Evolutionary conservation across 441 rosid genomes (phyloP), one percentile per base, ranked within the genome.

Genomic region (Gossypium schwendimanii): DNA sequence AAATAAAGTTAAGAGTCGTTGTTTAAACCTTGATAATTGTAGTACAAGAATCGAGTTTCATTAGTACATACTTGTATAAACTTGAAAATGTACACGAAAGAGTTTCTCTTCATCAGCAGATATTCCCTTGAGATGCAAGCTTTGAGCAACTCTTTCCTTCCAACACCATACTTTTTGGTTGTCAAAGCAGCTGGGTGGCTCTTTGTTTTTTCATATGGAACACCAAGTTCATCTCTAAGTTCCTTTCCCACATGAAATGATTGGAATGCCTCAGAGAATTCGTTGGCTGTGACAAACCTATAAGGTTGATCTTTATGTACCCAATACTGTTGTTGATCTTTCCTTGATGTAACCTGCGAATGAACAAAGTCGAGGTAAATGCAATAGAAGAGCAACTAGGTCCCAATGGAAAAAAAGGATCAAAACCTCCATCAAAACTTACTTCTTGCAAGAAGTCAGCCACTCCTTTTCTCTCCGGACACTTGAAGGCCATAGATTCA

Each of bases 271-370:
- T 85, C 91, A 0, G 89, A 74, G 55, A 94, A 94, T 73, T 92
- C 96, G n/a, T 77, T 77, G 63, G 73, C 89, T 6, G 83, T 83
- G 36, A 94, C 78, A 74, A 84, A 94, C 69, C 82, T 78, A 63
- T 94, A 92, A 31, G 92, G 90, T 36, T 82, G 80, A 57, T 88
- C 88, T 75, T 67, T 79, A 52, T 39, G 44, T 11, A 75, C 73
- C 99, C 98, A 92, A 63, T 92, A 92, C 73, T 91, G 97, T 80
- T 71, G 74, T 55, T 94, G 98, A 82, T 94, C 99, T 78, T 92
- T 94, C 83, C 47, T 86, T 20, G 98, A 94, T 18, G 99, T 94
- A 78, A 92, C 98, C 97, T 94, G 83, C 73, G 79, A 31, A 58
- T 44, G 31, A 18, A 54, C 7, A 14, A 1, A 36, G 6, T 53